Evolutionary conservation across 2,329 filamentous ascomycete genomes (phyloP), one percentile per base, ranked within the genome.

Genomic region (Alternaria tenuissima): DNA sequence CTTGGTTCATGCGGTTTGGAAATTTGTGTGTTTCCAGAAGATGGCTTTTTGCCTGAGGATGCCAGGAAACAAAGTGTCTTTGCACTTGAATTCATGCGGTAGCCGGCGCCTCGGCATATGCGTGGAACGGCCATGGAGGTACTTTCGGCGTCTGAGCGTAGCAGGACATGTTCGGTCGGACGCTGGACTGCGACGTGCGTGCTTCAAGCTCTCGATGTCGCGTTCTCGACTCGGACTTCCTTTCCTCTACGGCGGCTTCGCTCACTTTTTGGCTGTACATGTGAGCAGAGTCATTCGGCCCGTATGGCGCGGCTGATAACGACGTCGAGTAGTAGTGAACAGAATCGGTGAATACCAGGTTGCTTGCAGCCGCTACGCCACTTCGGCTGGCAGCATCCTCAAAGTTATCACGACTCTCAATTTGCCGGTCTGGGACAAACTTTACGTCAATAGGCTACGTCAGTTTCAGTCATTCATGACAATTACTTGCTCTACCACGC

Each of bases 361-460:
- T 43, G 28, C 51, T 43, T 53, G 28, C 38, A 53, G 51, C 51
- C 39, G 39, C 46, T 26, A 38, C 28, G 39, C 42, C 39, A 28
- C 51, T 43, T 34, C 51, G 38, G 51, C 51, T 53, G 18, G 26
- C 28, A 43, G 42, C 39, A 43, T 53, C 28, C 38, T 53, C 51
- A 28, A 11, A 32, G 7, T 36, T 34, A 36, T 36, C 22, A 49
- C 55, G 55, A 57, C 49, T 57, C 49, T 52, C 44, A 57, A 41
- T 57, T 38, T 54, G 26, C 51, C 46, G 12, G 46, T 38, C 32
- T n/a, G 22, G 20, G 18, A 44, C 51, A 44, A 20, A 28, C 18
- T 57, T 60, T 57, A 47, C 46, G 53, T 57, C 53, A 60, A 57
- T 38, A 14, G 12, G 20, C 39, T 41, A 60, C 47, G 57, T 56